Base-by-base conservation (phyloP, 345 rosid genomes). In the Draba incana region DNA sequence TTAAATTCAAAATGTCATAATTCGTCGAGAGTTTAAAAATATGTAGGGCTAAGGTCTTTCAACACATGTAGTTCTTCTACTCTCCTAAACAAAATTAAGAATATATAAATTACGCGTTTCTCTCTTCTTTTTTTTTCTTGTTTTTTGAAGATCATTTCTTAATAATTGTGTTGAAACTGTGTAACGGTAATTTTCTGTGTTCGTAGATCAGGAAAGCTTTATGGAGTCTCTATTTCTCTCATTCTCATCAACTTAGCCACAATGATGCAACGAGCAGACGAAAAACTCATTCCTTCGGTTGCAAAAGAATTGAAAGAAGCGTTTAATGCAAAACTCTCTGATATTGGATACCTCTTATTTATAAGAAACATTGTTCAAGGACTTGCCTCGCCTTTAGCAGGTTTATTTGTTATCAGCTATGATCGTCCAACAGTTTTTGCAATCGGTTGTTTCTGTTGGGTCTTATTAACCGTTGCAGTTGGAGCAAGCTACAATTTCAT, bases 251-350 rank as follows among this genome's bases (percentile, higher is more conserved):
- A 92, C 77, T 47, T 92, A 82, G 95, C 96, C 49, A 90, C 96
- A 28, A 81, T 89, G 63, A 92, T 92, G 95, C 89, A 89, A 70
- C 83, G 89, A 5, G 95, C 95, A n/a, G 96, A 92, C 33, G 98
- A 92, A 77, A 92, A 86, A 70, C 95, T 89, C 31, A 88, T 89
- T 49, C 95, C 92, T 24, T 66, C 96, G 14, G 88, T 86, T 63
- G 87, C 88, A 70, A 92, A 88, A 82, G 96, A 86, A 86, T 84
- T 92, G 20, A 92, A 95, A 47, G 96, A 89, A 79, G 88, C 89
- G 25, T 92, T 88, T 64, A 81, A 72, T 52, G 95, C 87, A 0
- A 90, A 92, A 2, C 93, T 96, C 5, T 84, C 86, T 20, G 90
- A 85, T 75, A 82, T 92, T 10, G 93, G 98, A 35, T 87, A 84